Percentiles rank a stretch among this genome's conserved stretches.
phyloP scores from a whole-genome alignment of 305 asterid genomes.

The Solanum hybrid region DNA sequence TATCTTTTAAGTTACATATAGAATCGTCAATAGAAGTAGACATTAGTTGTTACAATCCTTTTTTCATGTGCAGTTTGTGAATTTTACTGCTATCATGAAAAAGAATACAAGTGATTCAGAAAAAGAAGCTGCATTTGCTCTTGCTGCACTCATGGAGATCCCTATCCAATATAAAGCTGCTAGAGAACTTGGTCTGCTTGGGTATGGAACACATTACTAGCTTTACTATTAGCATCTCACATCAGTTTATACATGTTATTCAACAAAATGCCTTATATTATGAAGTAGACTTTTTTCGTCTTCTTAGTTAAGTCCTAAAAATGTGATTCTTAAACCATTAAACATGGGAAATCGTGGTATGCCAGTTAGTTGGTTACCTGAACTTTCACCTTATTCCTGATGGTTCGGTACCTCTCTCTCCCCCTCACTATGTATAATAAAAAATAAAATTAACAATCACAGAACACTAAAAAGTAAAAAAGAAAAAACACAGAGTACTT shows the following conservation, averaged over 20 bases:
- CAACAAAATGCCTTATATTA: background rate
- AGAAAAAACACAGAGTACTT: background rate
- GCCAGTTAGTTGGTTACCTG: too few species aligned
- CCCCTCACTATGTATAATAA: too few species aligned
- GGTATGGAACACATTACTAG: conserved; percentile 31
- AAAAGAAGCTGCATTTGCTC: conserved; percentile 70
- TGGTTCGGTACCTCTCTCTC: too few species aligned
- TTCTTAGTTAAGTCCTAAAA: background rate
- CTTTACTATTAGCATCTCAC: background rate
- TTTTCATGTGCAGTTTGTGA: conserved; percentile 51
- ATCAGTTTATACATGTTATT: background rate
- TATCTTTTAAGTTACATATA: background rate
- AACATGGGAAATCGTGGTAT: too few species aligned
- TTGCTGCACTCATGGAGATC: conserved; percentile 85
- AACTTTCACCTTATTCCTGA: too few species aligned
- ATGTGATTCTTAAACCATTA: too few species aligned
- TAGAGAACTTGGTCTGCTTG: conserved; percentile 44
- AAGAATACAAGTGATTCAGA: conserved; percentile 30
- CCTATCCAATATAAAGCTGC: conserved; percentile 72
- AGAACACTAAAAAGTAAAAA: too few species aligned
- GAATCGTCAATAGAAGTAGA: background rate
- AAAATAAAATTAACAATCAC: too few species aligned
- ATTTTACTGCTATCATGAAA: conserved; percentile 62
- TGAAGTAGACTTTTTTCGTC: background rate
- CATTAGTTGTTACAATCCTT: background rate